Evolutionary conservation across 345 rosid genomes (phyloP).

Genomic region (Turritis glabra): DNA sequence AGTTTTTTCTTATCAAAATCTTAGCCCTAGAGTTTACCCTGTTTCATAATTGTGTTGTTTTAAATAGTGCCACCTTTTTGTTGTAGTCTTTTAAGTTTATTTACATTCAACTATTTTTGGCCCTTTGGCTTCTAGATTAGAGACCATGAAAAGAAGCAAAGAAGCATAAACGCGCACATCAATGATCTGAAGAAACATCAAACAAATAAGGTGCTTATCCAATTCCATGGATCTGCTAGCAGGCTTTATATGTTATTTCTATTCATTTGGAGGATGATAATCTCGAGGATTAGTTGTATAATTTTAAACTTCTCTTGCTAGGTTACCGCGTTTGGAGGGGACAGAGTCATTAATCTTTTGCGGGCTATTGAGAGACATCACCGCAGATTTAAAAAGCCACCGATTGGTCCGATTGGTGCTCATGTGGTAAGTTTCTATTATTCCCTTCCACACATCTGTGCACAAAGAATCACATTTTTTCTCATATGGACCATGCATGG

Average conservation of each 20-base stretch:
- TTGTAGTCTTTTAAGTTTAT: not conserved
- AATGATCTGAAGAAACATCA: conserved; percentile 54
- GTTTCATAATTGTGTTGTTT: not conserved
- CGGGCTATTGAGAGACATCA: conserved; percentile 66
- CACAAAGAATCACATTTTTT: not conserved
- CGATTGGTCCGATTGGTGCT: conserved; percentile 92
- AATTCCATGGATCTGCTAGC: not conserved
- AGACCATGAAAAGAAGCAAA: conserved; percentile 46
- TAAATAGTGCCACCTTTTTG: not conserved
- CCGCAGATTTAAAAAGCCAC: conserved; percentile 58
- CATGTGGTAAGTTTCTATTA: conserved; percentile 64
- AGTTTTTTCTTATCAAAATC: not conserved
- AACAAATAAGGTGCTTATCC: conserved; percentile 64
- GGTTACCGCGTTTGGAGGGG: conserved; percentile 97
- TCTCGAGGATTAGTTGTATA: conserved; percentile 8
- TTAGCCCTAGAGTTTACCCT: not conserved
- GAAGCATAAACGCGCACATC: conserved; percentile 43
- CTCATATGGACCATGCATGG: conserved; percentile 1
- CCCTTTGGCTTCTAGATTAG: conserved; percentile 48
- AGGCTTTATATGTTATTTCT: not conserved
- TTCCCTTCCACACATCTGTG: not conserved
- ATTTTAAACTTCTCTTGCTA: conserved; percentile 32
- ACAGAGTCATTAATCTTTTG: conserved; percentile 66
- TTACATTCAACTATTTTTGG: conserved; percentile 4
- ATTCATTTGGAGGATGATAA: not conserved